Conservation (phyloP, 495 filamentous ascomycete species). For the Friedmanniomyces simplex region DNA sequence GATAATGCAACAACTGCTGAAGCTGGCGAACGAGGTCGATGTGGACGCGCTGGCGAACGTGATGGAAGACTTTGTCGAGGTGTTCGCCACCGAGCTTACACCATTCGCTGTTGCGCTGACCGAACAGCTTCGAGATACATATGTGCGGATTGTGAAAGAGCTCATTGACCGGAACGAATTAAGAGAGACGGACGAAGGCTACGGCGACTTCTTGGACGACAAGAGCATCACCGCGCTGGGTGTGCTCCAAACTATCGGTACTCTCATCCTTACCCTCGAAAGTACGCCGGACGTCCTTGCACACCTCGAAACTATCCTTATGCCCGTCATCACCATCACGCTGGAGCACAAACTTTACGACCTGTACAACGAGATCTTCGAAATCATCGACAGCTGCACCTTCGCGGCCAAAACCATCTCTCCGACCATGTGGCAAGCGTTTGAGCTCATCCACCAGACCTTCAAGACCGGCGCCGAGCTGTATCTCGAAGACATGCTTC, state of each 20-base stretch:
- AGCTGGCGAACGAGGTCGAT: constrained; percentile 90
- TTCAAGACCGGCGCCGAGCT: constrained; percentile 96
- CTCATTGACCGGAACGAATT: constrained; percentile 70
- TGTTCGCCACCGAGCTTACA: constrained; percentile 89
- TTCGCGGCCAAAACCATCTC: constrained; percentile 94
- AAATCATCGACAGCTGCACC: constrained; percentile 99
- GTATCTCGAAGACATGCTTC: constrained; percentile 98
- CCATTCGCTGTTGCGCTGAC: constrained; percentile 96
- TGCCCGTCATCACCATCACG: constrained; percentile 93
- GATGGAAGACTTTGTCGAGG: constrained; percentile 99
- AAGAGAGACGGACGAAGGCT: constrained; percentile 63
- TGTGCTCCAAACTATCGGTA: constrained; percentile 95
- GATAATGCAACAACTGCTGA: constrained; percentile 97
- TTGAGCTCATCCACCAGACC: constrained; percentile 88
- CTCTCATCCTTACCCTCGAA: constrained; percentile 89
- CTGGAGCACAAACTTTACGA: constrained; percentile 96
- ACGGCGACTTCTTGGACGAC: constrained; percentile 88
- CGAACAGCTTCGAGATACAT: constrained; percentile 93
- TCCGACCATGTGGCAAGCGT: constrained; percentile 94
- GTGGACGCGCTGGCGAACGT: constrained; percentile 93
- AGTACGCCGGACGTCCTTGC: constrained; percentile 89
- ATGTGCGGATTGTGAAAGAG: constrained; percentile 85
- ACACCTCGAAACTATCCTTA: constrained; percentile 88
- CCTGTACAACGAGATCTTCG: constrained; percentile 94
- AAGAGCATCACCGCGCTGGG: constrained; percentile 97